These are phyloP conservation scores for Rubia peregrina DNA, from an alignment of 305 asterid species.

Conservation along the genomic window DNA sequence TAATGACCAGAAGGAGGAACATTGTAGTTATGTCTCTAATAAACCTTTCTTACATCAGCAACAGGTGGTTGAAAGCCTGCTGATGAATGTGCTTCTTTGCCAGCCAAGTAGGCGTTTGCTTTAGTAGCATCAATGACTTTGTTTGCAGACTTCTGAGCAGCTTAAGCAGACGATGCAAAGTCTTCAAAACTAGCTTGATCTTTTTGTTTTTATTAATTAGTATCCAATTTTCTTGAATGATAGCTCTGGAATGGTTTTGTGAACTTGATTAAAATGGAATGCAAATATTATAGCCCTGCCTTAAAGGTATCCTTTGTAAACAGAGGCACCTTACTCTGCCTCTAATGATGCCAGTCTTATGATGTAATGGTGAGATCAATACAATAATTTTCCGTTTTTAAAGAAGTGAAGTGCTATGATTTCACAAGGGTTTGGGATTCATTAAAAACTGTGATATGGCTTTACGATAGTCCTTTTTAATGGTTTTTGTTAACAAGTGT, in stretches of 20 bases:
- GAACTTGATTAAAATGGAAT: no score
- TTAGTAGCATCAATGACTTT: slow-evolving; percentile 86
- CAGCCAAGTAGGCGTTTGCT: slow-evolving; percentile 63
- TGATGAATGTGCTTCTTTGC: slow-evolving; percentile 35
- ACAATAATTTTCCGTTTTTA: not conserved
- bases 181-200: slow-evolving; percentile 26
- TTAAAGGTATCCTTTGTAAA: no score
- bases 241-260: no score
- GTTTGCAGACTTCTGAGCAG: slow-evolving; percentile 63
- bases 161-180: slow-evolving; percentile 73
- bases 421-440: not conserved
- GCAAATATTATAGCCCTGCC: no score
- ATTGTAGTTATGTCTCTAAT: slow-evolving; percentile 28
- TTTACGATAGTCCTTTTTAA: not conserved
- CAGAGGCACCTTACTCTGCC: not conserved
- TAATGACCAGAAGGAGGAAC: slow-evolving; percentile 25
- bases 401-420: not conserved
- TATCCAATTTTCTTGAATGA: no score
- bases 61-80: slow-evolving; percentile 22
- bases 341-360: not conserved
- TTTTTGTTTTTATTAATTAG: no score
- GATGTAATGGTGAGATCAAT: not conserved
- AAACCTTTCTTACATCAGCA: slow-evolving; percentile 22
- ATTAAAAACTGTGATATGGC: not conserved
- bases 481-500: not conserved